phyloP scores from a whole-genome alignment of 2,329 filamentous ascomycete genomes.

The Setomelanomma holmii region DNA sequence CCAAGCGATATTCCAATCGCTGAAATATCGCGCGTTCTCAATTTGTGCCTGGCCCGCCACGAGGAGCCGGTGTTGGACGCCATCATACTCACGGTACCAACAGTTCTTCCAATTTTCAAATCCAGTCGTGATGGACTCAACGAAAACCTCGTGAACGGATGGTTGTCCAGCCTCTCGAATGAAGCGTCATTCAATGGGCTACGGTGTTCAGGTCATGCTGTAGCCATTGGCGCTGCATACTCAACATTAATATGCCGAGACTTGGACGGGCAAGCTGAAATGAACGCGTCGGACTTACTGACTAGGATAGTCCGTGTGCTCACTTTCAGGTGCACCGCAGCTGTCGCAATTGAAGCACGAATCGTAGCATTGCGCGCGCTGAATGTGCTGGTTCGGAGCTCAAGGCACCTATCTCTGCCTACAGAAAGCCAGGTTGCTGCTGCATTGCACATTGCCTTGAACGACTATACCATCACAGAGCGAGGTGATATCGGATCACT shows the following conservation, averaged over 20 bases:
- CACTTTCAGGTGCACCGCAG: conserved; percentile 44
- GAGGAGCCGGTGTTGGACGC: conserved; percentile 44
- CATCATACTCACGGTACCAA: conserved; percentile 32
- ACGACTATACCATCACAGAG: conserved; percentile 90
- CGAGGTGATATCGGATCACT: conserved; percentile 90
- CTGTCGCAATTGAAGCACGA: conserved; percentile 54
- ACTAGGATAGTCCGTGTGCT: conserved; percentile 44
- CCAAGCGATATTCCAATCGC: conserved; percentile 14
- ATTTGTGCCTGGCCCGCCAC: conserved; percentile 44
- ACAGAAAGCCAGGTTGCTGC: conserved; percentile 31
- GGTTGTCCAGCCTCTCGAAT: conserved; percentile 40
- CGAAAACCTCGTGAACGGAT: conserved; percentile 30
- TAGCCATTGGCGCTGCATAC: conserved; percentile 53
- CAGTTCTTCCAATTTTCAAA: conserved; percentile 28
- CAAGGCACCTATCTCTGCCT: conserved; percentile 13
- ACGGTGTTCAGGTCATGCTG: conserved; percentile 51
- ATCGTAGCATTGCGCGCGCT: conserved; percentile 52
- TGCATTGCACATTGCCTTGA: conserved; percentile 61
- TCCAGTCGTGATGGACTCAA: conserved; percentile 10
- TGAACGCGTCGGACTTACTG: conserved; percentile 14
- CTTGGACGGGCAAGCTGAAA: background rate
- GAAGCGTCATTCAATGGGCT: conserved; percentile 50
- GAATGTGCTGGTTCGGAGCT: conserved; percentile 38
- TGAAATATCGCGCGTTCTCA: conserved; percentile 32
- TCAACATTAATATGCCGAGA: conserved; percentile 14